Evolutionary conservation across 331 rosid species (phyloP).

Genomic region (Cydonia oblonga): DNA sequence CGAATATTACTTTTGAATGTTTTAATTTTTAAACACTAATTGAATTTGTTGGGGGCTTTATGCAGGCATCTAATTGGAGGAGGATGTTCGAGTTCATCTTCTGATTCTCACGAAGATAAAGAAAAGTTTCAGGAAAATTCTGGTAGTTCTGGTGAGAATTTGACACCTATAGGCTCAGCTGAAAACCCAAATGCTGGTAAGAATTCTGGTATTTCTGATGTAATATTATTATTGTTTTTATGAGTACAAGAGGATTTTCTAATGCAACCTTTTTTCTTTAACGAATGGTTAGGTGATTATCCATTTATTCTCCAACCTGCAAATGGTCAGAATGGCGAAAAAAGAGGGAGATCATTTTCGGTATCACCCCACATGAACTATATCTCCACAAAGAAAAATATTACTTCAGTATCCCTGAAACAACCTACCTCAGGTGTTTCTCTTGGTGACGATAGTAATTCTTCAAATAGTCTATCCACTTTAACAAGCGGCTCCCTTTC

Average conservation of each 20-base stretch:
- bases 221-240: background rate
- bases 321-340: constrained; percentile 10
- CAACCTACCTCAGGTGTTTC: constrained; percentile 23
- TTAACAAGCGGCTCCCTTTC: constrained; percentile 29
- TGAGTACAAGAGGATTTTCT: background rate
- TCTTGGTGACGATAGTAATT: constrained; percentile 18
- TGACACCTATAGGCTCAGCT: constrained; percentile 27
- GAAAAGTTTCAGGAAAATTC: constrained; percentile 21
- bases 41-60: background rate
- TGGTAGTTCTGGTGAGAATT: constrained; percentile 37
- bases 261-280: background rate
- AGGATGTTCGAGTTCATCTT: constrained; percentile 14
- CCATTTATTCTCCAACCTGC: constrained; percentile 19
- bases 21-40: background rate
- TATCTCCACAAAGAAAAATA: constrained; percentile 23
- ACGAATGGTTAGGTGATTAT: constrained; percentile 18
- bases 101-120: constrained; percentile 28
- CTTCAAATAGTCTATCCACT: constrained; percentile 21
- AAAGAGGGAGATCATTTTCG: constrained; percentile 23
- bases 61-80: constrained; percentile 26
- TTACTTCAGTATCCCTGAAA: constrained; percentile 25
- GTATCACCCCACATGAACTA: constrained; percentile 26
- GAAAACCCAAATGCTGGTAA: constrained; percentile 30
- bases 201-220: background rate
- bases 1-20: background rate